These are phyloP conservation scores for Paraphoma sp. DNA, from an alignment of 2,329 filamentous ascomycete species.

Conservation along the genomic window DNA sequence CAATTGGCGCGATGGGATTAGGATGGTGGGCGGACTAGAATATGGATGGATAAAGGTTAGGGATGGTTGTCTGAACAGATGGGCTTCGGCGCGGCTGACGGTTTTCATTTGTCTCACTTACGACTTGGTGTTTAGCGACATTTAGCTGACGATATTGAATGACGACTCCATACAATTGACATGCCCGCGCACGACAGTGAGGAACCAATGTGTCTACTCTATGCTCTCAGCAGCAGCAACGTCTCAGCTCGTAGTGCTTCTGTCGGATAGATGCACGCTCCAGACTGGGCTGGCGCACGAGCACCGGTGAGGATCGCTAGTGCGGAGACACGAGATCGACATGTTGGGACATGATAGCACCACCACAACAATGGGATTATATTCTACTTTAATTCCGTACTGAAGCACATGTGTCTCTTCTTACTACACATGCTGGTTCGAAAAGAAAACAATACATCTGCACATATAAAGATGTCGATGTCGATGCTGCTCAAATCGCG, in stretches of 20 bases:
- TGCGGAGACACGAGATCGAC: background rate
- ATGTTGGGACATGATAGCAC: background rate
- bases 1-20: background rate
- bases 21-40: conserved; percentile 7
- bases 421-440: too few relatives aligned
- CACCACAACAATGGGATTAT: background rate
- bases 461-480: background rate
- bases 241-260: background rate
- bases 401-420: too few relatives aligned
- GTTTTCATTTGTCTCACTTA: conserved; percentile 25
- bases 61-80: conserved; percentile 10
- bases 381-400: background rate
- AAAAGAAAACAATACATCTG: too few relatives aligned
- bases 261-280: background rate
- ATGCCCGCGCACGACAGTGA: background rate
- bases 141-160: conserved; percentile 41
- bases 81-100: conserved; percentile 8
- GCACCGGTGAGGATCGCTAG: conserved; percentile 7
- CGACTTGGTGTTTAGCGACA: conserved; percentile 31
- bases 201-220: too few relatives aligned
- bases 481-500: background rate
- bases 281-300: background rate
- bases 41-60: conserved; percentile 1
- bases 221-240: too few relatives aligned
- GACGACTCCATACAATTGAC: conserved; percentile 10